Base-by-base conservation (phyloP, 192 early-diverging fungal genomes). In the Coemansia sp. region DNA sequence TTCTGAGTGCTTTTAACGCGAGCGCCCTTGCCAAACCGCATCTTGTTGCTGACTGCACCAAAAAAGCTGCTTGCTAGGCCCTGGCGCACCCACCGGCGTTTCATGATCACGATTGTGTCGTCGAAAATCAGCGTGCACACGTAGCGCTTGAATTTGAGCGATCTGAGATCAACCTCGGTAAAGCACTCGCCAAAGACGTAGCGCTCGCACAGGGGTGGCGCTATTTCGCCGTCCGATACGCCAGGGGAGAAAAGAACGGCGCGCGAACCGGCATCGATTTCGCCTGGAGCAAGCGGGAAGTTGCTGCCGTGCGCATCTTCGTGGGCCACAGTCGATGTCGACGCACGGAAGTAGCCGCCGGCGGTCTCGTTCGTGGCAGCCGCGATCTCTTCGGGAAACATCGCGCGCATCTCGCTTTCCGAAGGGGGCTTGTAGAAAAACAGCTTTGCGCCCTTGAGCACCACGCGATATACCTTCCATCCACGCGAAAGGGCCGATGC, bases 401-500 rank as follows among this genome's bases (percentile, higher is more conserved):
- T 71, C 31, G 70, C 77, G 32, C 83, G 83, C 80, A 85, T 60
- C 54, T 85, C 85, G 58, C 75, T 80, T 56, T 87, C 85, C 0
- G 86, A 75, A 4, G 83, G 78, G 18, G 88, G 82, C 63, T 88
- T 89, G 70, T 90, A 92, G 64, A 90, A 88, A 64, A 89, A 92
- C 11, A 92, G 67, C 65, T 92, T 92, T 61, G 87, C 87, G 3
- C 89, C 89, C 72, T 88, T 87, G 33, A 92, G 71, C 7, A 87
- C 73, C 7, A 92, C 89, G 8, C 83, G 86, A 65, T 92, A 92
- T 1, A 90, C 85, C 74, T 90, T 92, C 90, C 90, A 92, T 14
- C 87, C 89, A 33, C 89, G 87, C 25, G 85, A 73, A 45, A 83
- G 71, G 10, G 80, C 76, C 31, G 85, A 78, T 38, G 87, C 86